phyloP scores from a whole-genome alignment of 2,329 filamentous ascomycete genomes.

The Aquanectria penicillioides region DNA sequence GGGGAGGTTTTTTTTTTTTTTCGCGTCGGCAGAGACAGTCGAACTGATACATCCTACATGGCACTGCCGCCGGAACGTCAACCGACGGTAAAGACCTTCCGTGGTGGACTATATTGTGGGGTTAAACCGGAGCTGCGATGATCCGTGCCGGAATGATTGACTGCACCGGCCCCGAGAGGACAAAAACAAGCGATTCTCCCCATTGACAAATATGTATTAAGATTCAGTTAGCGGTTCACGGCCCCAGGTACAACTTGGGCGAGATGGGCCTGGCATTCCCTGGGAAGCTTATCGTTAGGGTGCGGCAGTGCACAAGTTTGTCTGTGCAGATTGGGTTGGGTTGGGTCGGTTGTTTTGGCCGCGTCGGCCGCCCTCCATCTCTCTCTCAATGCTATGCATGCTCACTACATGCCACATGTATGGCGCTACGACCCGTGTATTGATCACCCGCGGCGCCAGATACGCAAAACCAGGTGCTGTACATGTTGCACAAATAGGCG shows the following conservation, averaged over 20 bases:
- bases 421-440: too few species aligned
- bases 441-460: too few species aligned
- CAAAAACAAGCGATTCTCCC: constrained; percentile 8
- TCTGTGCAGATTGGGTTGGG: too few species aligned
- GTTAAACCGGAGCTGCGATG: constrained; percentile 7
- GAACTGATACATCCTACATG: too few species aligned
- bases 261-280: constrained; percentile 1
- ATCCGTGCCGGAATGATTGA: constrained; percentile 20
- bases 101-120: constrained; percentile 25
- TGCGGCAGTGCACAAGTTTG: constrained; percentile 27
- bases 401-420: too few species aligned
- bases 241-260: neutral
- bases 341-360: too few species aligned
- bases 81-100: too few species aligned
- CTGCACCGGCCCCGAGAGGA: constrained; percentile 15
- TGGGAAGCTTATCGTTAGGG: constrained; percentile 15
- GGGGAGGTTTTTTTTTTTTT: too few species aligned
- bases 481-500: too few species aligned
- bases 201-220: neutral
- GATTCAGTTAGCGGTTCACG: neutral
- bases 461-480: too few species aligned
- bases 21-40: too few species aligned
- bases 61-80: too few species aligned
- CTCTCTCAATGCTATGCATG: neutral
- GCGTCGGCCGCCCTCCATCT: constrained; percentile 33